Conservation (phyloP, 2,329 filamentous ascomycete genomes). For the Fusarium agapanthi region DNA sequence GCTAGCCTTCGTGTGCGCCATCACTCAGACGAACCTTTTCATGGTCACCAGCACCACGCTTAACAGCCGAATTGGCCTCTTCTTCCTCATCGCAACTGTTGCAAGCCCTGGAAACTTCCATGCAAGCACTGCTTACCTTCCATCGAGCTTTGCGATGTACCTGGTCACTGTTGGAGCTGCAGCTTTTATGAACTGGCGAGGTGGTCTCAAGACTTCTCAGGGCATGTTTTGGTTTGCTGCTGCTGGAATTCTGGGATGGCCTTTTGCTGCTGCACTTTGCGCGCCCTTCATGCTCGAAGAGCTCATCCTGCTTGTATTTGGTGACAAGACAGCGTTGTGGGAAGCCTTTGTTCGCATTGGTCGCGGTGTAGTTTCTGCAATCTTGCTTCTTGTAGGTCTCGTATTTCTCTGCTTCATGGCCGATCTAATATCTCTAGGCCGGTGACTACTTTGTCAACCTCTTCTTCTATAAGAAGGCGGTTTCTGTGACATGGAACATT, state of each 20-base stretch:
- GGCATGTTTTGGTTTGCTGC: constrained; percentile 92
- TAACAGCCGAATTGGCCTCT: constrained; percentile 83
- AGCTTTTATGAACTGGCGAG: constrained; percentile 89
- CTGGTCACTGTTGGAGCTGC: constrained; percentile 85
- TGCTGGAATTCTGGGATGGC: constrained; percentile 90
- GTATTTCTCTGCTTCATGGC: too few relatives aligned
- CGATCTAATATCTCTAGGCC: constrained; percentile 54
- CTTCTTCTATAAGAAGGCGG: constrained; percentile 84
- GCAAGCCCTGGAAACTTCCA: constrained; percentile 94
- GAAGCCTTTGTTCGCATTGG: constrained; percentile 68
- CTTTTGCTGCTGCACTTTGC: constrained; percentile 85
- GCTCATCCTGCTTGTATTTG: constrained; percentile 63
- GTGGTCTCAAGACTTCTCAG: constrained; percentile 78
- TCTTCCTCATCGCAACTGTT: constrained; percentile 81
- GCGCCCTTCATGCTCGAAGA: constrained; percentile 86
- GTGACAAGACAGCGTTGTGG: constrained; percentile 66
- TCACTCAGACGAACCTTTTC: constrained; percentile 85
- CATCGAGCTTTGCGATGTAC: constrained; percentile 98
- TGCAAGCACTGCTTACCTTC: constrained; percentile 84
- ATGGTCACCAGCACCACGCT: constrained; percentile 78
- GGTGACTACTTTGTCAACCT: constrained; percentile 77
- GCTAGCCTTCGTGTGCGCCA: constrained; percentile 79
- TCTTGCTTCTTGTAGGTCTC: constrained; percentile 72
- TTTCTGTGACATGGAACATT: constrained; percentile 88
- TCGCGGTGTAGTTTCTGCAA: constrained; percentile 72